Conservation (phyloP, 257 asterid species). For the Przewalskia tangutica region DNA sequence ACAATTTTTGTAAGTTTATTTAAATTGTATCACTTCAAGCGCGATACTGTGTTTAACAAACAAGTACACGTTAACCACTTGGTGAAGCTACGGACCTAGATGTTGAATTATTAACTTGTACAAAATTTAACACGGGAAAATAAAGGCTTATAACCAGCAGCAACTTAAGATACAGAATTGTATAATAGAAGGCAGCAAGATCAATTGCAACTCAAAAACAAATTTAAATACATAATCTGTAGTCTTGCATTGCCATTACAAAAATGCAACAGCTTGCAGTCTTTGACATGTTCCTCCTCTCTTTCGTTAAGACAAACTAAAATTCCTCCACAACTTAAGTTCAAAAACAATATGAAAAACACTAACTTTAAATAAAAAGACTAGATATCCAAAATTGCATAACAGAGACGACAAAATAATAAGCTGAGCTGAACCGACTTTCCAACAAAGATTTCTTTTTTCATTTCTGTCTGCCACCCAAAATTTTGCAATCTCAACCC, state of each 20-base stretch:
- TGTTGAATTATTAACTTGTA: too few species aligned
- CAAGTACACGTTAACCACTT: too few species aligned
- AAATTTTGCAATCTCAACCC: neutral
- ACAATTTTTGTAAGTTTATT: too few species aligned
- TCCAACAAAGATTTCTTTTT: neutral
- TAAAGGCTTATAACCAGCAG: too few species aligned
- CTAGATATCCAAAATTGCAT: neutral
- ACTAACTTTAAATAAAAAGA: neutral
- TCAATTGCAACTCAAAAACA: neutral
- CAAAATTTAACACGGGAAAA: too few species aligned
- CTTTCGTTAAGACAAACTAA: neutral
- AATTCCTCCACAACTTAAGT: neutral
- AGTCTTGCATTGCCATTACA: neutral
- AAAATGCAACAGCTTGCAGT: neutral
- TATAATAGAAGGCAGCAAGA: neutral
- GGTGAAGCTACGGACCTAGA: too few species aligned
- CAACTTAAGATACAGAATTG: neutral
- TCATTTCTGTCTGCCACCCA: neutral
- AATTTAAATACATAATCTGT: neutral
- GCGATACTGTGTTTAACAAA: too few species aligned
- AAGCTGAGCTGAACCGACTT: neutral
- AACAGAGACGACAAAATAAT: neutral
- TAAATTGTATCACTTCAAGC: too few species aligned
- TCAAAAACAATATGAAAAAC: neutral
- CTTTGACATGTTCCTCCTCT: neutral